These are phyloP conservation scores for Populus alba DNA, from an alignment of 345 rosid genomes.

Conservation along the genomic window DNA sequence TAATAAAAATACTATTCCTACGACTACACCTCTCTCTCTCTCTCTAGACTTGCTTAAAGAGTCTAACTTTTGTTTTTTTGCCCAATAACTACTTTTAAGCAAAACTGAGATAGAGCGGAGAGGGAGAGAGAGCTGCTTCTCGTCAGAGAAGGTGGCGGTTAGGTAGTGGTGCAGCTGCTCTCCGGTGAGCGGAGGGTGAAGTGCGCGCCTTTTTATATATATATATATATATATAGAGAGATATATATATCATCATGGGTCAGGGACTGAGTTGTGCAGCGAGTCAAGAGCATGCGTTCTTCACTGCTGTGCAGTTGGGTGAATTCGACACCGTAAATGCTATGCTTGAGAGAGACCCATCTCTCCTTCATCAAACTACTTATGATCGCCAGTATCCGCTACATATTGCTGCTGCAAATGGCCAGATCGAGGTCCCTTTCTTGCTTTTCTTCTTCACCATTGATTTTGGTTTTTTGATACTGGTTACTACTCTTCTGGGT, in stretches of 20 bases:
- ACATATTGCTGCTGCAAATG: conserved; percentile 94
- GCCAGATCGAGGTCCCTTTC: conserved; percentile 81
- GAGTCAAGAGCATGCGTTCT: conserved; percentile 64
- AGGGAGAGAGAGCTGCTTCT: conserved; percentile 11
- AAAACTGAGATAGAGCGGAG: not conserved
- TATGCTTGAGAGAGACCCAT: conserved; percentile 54
- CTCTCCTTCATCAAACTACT: conserved; percentile 51
- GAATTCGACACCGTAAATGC: conserved; percentile 47
- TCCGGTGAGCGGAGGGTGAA: conserved; percentile 18
- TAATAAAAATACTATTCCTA: not conserved
- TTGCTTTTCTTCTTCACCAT: conserved; percentile 1
- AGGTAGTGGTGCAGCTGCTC: conserved; percentile 2
- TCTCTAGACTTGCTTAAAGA: conserved; percentile 17
- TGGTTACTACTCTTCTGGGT: not conserved
- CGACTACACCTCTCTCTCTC: not conserved
- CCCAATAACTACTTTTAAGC: not conserved
- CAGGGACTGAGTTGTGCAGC: conserved; percentile 84
- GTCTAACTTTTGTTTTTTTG: not conserved
- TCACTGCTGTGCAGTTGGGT: conserved; percentile 73
- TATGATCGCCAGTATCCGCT: conserved; percentile 86
- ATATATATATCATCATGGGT: conserved; percentile 53
- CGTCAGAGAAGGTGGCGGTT: conserved; percentile 29
- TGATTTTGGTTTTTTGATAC: not conserved
- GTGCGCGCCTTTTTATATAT: not conserved
- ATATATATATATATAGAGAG: not conserved